These are phyloP conservation scores for Aplosporella prunicola DNA, from an alignment of 2,329 filamentous ascomycete genomes.

Conservation along the genomic window DNA sequence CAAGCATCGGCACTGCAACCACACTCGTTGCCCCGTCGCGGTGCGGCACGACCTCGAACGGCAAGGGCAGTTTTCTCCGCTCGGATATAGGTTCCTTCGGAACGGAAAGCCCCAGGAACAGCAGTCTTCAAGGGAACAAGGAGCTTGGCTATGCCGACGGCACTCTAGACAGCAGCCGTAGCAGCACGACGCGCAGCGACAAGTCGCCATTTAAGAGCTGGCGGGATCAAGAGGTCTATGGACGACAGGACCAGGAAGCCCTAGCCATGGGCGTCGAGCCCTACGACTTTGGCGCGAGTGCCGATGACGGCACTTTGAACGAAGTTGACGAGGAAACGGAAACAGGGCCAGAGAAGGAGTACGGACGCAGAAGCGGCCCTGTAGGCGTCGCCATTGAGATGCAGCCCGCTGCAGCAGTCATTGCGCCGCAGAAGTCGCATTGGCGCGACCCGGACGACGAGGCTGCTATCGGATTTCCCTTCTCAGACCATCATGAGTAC, in stretches of 20 bases:
- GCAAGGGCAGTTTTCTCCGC: background rate
- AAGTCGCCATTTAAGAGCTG: slow-evolving; percentile 4
- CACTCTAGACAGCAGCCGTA: slow-evolving; percentile 4
- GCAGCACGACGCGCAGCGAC: background rate
- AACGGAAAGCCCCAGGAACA: background rate
- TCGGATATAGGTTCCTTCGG: slow-evolving; percentile 1
- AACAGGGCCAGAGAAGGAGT: no score
- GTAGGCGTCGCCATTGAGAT: no score
- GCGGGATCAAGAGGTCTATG: slow-evolving; percentile 9
- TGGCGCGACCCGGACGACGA: no score
- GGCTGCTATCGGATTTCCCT: no score
- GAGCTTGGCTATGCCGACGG: background rate
- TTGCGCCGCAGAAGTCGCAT: no score
- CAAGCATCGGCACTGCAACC: background rate
- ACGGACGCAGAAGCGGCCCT: no score
- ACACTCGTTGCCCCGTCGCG: background rate
- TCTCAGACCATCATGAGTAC: no score
- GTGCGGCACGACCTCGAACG: background rate
- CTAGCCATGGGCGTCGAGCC: slow-evolving; percentile 7
- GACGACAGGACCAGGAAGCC: slow-evolving; percentile 10
- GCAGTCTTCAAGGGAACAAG: background rate
- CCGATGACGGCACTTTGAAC: no score
- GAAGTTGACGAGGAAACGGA: no score
- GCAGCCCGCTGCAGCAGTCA: no score
- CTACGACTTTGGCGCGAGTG: slow-evolving; percentile 6